Conservation (phyloP, 1,284 basidiomycete genomes). For the Termitomyces sp. region DNA sequence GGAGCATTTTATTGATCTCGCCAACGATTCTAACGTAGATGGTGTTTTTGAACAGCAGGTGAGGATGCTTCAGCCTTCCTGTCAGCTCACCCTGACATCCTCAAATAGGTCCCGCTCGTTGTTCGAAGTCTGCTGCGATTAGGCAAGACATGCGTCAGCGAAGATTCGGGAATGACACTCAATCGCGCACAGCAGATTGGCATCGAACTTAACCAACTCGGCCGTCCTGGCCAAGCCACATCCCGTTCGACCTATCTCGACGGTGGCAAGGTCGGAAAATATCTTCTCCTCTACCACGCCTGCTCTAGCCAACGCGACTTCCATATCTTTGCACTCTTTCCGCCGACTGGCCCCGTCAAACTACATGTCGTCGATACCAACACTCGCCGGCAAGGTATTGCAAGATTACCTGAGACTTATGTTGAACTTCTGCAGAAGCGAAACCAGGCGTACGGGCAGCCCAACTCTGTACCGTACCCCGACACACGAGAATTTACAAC, state of each 20-base stretch:
- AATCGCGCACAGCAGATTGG: conserved; percentile 82
- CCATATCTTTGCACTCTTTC: conserved; percentile 90
- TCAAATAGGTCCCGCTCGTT: conserved; percentile 71
- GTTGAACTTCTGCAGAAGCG: conserved; percentile 50
- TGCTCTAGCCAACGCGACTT: conserved; percentile 69
- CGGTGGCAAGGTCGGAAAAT: conserved; percentile 69
- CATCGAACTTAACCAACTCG: conserved; percentile 83
- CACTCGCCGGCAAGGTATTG: conserved; percentile 76
- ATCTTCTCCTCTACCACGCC: conserved; percentile 91
- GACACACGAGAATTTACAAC: conserved; percentile 67
- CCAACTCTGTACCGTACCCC: conserved; percentile 64
- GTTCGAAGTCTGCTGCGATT: conserved; percentile 82
- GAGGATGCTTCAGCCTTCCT: conserved; percentile 11
- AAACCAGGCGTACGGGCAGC: conserved; percentile 35
- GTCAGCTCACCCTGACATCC: conserved; percentile 5
- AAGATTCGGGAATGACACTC: conserved; percentile 67
- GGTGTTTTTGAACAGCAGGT: conserved; percentile 94
- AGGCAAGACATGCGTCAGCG: conserved; percentile 78
- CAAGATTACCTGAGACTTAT: conserved; percentile 76
- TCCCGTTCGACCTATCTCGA: conserved; percentile 74
- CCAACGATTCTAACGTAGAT: conserved; percentile 93
- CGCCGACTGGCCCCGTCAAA: conserved; percentile 67
- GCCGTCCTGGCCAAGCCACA: conserved; percentile 54
- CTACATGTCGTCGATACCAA: conserved; percentile 91
- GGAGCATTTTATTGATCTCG: conserved; percentile 87